Conservation (phyloP, 2,329 filamentous ascomycete genomes). For the Paraconiothyrium sp. region DNA sequence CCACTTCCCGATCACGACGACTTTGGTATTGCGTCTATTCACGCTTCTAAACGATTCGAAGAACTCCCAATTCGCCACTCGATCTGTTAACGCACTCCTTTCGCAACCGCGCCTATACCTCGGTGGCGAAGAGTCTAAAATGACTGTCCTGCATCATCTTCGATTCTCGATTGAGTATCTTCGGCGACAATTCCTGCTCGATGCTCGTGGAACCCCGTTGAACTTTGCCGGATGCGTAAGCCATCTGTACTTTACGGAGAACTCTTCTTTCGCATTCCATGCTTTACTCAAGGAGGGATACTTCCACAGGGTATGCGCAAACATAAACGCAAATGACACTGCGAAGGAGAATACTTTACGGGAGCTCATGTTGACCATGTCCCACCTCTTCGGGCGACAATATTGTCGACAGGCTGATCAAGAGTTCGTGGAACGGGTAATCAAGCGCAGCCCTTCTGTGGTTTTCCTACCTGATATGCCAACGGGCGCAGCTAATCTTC, state of each 20-base stretch:
- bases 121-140: constrained; percentile 72
- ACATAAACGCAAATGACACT: constrained; percentile 59
- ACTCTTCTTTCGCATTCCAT: constrained; percentile 79
- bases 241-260: constrained; percentile 81
- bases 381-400: constrained; percentile 74
- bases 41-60: constrained; percentile 73
- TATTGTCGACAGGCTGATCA: constrained; percentile 59
- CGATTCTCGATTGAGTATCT: constrained; percentile 85
- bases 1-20: constrained; percentile 81
- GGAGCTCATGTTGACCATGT: constrained; percentile 73
- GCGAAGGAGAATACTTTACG: constrained; percentile 58
- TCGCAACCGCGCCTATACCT: constrained; percentile 76
- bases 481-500: constrained; percentile 62
- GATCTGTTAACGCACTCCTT: constrained; percentile 71
- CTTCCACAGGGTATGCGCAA: constrained; percentile 70
- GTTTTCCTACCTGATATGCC: constrained; percentile 74
- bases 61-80: constrained; percentile 68
- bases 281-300: constrained; percentile 76
- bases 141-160: constrained; percentile 77
- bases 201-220: constrained; percentile 67
- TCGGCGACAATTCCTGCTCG: constrained; percentile 72
- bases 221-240: constrained; percentile 77
- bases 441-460: constrained; percentile 68
- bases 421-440: constrained; percentile 59
- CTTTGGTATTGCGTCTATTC: constrained; percentile 74